Conservation (phyloP, 305 asterid species). For the Rubia peregrina region DNA sequence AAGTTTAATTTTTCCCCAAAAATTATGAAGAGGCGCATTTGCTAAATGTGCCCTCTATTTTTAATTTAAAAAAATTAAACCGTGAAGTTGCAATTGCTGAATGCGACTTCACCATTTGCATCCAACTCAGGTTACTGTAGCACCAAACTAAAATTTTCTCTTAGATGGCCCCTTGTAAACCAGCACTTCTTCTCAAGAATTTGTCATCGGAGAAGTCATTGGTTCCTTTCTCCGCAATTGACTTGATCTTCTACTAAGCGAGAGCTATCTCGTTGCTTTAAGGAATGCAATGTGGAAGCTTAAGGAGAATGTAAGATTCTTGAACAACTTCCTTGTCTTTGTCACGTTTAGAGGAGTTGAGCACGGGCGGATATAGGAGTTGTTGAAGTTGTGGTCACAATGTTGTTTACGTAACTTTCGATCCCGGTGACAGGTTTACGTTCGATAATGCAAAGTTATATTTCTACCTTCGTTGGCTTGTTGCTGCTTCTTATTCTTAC, state of each 20-base stretch:
- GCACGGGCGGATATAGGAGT: not conserved
- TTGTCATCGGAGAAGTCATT: not conserved
- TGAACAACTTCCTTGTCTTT: not conserved
- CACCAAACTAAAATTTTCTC: too few relatives aligned
- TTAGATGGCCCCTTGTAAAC: not conserved
- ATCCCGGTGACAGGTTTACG: too few relatives aligned
- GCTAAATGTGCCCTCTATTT: too few relatives aligned
- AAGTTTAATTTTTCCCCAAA: too few relatives aligned
- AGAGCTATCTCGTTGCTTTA: not conserved
- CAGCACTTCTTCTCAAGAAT: not conserved
- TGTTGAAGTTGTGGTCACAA: not conserved
- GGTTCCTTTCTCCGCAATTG: constrained; percentile 2
- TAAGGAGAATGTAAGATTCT: not conserved
- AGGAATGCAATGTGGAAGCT: not conserved
- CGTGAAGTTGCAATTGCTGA: too few relatives aligned
- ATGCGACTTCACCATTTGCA: too few relatives aligned
- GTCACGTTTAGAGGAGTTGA: not conserved
- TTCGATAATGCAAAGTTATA: too few relatives aligned
- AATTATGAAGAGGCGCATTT: too few relatives aligned
- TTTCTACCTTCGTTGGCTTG: too few relatives aligned
- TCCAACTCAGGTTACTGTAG: too few relatives aligned
- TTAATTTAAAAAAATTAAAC: too few relatives aligned
- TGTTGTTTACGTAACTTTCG: not conserved
- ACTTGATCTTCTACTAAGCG: not conserved
- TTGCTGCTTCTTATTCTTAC: too few relatives aligned